phyloP scores from a whole-genome alignment of 129 eudicot genomes.

The sunflower (Helianthus annuus) region DNA sequence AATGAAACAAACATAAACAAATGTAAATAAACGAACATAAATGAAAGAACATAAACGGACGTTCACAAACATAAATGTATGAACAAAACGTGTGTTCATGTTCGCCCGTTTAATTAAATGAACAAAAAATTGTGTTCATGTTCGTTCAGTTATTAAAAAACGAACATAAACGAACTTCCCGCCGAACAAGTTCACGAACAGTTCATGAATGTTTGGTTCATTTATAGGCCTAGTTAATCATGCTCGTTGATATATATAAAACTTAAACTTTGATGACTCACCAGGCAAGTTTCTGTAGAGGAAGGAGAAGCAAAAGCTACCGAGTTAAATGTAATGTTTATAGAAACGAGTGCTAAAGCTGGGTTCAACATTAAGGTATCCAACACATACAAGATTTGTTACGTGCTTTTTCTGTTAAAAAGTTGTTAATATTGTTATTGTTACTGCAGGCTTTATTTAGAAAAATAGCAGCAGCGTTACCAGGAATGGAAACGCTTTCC shows the following conservation, averaged over 20 bases:
- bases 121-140: no score
- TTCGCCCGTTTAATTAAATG: no score
- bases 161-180: no score
- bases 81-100: no score
- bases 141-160: no score
- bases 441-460: slow-evolving; percentile 51
- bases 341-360: slow-evolving; percentile 68
- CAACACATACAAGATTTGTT: not conserved
- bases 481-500: slow-evolving; percentile 74
- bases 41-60: no score
- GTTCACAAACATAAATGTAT: no score
- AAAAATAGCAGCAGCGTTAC: slow-evolving; percentile 68
- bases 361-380: slow-evolving; percentile 69
- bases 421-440: not conserved
- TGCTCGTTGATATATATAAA: not conserved
- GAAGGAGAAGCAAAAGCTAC: slow-evolving; percentile 70
- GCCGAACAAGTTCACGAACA: no score
- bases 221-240: no score
- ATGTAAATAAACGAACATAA: no score
- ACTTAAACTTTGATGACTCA: slow-evolving; percentile 1
- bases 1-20: no score
- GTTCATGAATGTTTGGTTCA: no score
- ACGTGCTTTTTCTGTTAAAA: not conserved
- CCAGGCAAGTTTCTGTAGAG: slow-evolving; percentile 68
- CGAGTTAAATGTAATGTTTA: slow-evolving; percentile 61